These are phyloP conservation scores for Chrysanthemum seticuspe DNA, from an alignment of 129 eudicot genomes.

Conservation along the genomic window DNA sequence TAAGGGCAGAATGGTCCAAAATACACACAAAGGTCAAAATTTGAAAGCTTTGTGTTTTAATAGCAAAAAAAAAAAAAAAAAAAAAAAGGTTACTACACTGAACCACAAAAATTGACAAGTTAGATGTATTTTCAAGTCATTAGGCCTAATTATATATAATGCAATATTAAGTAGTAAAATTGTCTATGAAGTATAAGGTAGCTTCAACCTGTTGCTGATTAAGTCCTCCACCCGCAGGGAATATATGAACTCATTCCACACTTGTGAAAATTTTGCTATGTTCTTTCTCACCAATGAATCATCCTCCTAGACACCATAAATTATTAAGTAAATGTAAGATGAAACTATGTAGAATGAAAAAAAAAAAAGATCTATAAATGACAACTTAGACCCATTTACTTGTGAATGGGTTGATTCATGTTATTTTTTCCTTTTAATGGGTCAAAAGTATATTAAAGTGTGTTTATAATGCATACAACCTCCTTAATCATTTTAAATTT, in stretches of 20 bases:
- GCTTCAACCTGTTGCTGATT: conserved; percentile 74
- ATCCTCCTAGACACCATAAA: conserved; percentile 45
- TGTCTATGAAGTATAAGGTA: conserved; percentile 11
- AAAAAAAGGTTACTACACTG: too few species aligned
- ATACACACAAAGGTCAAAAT: too few species aligned
- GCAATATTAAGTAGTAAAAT: not conserved
- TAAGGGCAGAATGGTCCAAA: too few species aligned
- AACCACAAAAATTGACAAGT: too few species aligned
- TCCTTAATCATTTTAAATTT: too few species aligned
- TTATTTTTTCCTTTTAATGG: not conserved
- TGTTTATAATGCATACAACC: too few species aligned
- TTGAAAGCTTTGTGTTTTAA: too few species aligned
- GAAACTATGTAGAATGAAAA: conserved; percentile 12
- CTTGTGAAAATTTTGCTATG: conserved; percentile 92
- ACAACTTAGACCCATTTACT: conserved; percentile 2
- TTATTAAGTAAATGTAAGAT: conserved; percentile 16
- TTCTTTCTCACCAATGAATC: conserved; percentile 55
- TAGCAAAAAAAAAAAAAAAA: too few species aligned
- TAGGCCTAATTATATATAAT: not conserved
- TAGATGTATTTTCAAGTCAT: too few species aligned
- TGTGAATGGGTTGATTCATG: not conserved
- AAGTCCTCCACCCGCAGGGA: conserved; percentile 93
- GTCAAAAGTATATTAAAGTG: not conserved
- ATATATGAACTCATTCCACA: conserved; percentile 95
- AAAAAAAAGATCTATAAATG: not conserved